Evolutionary conservation across 2,329 filamentous ascomycete genomes (phyloP), one percentile per base, ranked within the genome.

Genomic region (Trichophyton mentagrophytes): DNA sequence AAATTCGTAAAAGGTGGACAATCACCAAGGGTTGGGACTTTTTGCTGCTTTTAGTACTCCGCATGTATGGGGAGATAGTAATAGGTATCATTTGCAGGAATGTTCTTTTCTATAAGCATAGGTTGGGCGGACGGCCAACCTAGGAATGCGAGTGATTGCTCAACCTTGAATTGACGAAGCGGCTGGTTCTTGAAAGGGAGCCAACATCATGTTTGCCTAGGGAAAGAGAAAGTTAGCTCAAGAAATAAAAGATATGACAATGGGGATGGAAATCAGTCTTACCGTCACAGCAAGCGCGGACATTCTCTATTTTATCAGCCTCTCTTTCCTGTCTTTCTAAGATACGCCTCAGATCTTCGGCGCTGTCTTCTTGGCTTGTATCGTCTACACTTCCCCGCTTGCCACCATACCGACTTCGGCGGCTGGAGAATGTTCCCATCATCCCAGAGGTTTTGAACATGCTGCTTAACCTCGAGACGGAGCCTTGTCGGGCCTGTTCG

Each of bases 251-350:
- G 7, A 3, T n/a, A 4, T 3, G 38, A 30, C 17, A 47, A 15
- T n/a, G 4, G 7, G 44, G n/a, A 59, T 4, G 46, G 17, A 46
- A n/a, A 47, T 78, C 86, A 17, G 51, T 78, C 86, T 82, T 81
- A 92, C 91, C 93, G 82, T 97, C 93, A 74, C 93, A 99, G 77
- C 93, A 99, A 62, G 92, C 91, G 70, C 93, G 82, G 65, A 99
- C 93, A 72, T 99, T 96, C 79, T 97, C 92, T 68, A 97, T 80
- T 64, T 86, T 82, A 70, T 91, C 88, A 27, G 86, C 79, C 66
- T 91, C 88, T 60, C 84, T 79, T 64, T 83, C 72, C 59, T 77
- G 73, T 57, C 74, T 80, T 74, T 92, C 88, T 67, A 92, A 89
- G 65, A 91, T 85, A 65, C 86, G 82, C 61, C 89, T 80, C 61